phyloP scores from a whole-genome alignment of 306 rosid genomes.

The Vicia sativa region DNA sequence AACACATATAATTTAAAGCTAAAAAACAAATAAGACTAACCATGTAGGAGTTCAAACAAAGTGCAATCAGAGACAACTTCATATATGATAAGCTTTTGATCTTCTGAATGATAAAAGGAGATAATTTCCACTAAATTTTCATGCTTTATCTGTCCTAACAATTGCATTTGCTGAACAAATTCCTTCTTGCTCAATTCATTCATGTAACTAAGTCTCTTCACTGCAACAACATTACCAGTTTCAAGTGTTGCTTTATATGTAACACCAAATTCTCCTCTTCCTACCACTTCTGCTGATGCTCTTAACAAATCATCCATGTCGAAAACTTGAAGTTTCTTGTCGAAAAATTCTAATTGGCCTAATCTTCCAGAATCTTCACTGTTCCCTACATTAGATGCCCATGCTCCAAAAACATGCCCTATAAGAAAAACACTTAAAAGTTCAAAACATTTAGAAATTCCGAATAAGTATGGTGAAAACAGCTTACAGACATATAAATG shows the following conservation, averaged over 20 bases:
- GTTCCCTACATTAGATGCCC: slow-evolving; percentile 43
- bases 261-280: slow-evolving; percentile 63
- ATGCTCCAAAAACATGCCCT: slow-evolving; percentile 46
- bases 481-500: neutral
- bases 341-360: slow-evolving; percentile 54
- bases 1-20: neutral
- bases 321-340: slow-evolving; percentile 56
- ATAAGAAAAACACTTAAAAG: slow-evolving; percentile 5
- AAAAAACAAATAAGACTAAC: slow-evolving; percentile 50
- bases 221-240: slow-evolving; percentile 55
- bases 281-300: slow-evolving; percentile 72
- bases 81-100: slow-evolving; percentile 61
- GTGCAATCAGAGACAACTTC: slow-evolving; percentile 49
- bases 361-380: slow-evolving; percentile 46
- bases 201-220: slow-evolving; percentile 65
- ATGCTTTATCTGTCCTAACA: slow-evolving; percentile 63
- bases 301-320: slow-evolving; percentile 84
- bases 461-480: neutral
- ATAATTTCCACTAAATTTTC: slow-evolving; percentile 59
- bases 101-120: slow-evolving; percentile 62
- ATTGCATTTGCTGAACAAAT: slow-evolving; percentile 68
- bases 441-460: neutral
- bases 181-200: slow-evolving; percentile 62
- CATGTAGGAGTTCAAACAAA: slow-evolving; percentile 70
- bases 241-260: slow-evolving; percentile 75